phyloP scores from a whole-genome alignment of 2,329 filamentous ascomycete genomes.

The Phialocephala subalpina region DNA sequence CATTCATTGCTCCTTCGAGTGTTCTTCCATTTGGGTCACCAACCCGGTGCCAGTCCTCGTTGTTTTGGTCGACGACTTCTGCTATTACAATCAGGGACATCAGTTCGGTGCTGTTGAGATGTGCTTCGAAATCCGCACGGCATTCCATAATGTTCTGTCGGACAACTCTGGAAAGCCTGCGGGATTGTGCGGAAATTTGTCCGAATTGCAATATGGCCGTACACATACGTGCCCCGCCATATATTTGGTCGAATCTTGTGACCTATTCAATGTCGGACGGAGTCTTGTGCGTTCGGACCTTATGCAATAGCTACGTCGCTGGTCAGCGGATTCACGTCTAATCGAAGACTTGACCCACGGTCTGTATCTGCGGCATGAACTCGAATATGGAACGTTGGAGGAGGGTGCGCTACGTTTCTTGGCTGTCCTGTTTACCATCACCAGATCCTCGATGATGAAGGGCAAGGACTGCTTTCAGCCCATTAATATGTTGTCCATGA shows the following conservation, averaged over 20 bases:
- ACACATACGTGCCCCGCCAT: background rate
- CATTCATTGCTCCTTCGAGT: background rate
- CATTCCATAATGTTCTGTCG: background rate
- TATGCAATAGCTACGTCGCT: background rate
- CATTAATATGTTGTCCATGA: conserved; percentile 1
- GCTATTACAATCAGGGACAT: conserved; percentile 3
- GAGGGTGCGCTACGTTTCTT: background rate
- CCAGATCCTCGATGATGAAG: background rate
- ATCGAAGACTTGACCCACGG: background rate
- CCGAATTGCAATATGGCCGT: background rate
- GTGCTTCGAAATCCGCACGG: background rate
- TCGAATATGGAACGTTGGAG: background rate
- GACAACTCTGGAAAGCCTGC: background rate
- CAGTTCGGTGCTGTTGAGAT: background rate
- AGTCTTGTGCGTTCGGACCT: background rate
- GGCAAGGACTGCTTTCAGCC: conserved; percentile 7
- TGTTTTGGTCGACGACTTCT: conserved; percentile 4
- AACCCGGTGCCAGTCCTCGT: background rate
- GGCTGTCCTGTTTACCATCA: background rate
- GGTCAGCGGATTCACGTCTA: background rate
- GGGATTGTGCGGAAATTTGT: background rate
- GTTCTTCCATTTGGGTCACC: background rate
- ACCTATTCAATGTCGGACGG: background rate
- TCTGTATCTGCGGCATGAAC: background rate
- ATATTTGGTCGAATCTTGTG: background rate